Percentiles rank a stretch among this genome's conserved stretches.
These are phyloP conservation scores for Purpureocillium lavendulum DNA, from an alignment of 2,329 filamentous ascomycete genomes.

Conservation along the genomic window DNA sequence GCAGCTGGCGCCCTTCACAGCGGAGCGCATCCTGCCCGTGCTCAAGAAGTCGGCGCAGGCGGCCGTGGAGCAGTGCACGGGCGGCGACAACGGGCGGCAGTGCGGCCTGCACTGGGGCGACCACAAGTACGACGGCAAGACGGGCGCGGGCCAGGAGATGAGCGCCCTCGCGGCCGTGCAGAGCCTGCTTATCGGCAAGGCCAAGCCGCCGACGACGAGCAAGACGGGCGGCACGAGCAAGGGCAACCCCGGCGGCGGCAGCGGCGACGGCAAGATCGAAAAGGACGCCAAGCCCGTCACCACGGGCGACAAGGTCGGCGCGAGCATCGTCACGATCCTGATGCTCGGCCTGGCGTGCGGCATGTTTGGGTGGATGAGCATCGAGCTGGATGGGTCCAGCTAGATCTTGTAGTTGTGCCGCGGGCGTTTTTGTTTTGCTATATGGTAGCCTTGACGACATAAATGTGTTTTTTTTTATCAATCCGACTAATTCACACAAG, in stretches of 20 bases:
- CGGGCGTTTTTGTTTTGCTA: too few species aligned
- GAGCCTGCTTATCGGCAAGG: conserved; percentile 35
- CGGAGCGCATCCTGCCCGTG: conserved; percentile 37
- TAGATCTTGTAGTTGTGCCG: too few species aligned
- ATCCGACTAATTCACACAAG: too few species aligned
- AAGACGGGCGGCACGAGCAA: conserved; percentile 41
- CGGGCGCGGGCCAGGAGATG: conserved; percentile 51
- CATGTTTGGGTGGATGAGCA: conserved; percentile 39
- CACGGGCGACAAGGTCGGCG: conserved; percentile 34
- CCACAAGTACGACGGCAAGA: conserved; percentile 41
- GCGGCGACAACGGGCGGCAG: conserved; percentile 33
- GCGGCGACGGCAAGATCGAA: conserved; percentile 22
- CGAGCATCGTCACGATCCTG: conserved; percentile 36
- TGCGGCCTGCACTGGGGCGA: conserved; percentile 48
- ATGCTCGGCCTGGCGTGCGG: conserved; percentile 27
- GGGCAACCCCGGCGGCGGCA: conserved; percentile 32
- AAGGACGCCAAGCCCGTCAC: conserved; percentile 23
- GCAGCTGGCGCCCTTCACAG: conserved; percentile 45
- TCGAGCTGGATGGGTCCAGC: conserved; percentile 1
- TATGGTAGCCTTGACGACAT: too few species aligned
- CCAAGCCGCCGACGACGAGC: conserved; percentile 32
- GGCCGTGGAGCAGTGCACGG: conserved; percentile 44
- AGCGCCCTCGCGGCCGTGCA: conserved; percentile 48
- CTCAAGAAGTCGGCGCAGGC: conserved; percentile 42
- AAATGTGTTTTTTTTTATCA: too few species aligned